Conservation (phyloP, 2,329 filamentous ascomycete species). For the Lachnellula hyalina region DNA sequence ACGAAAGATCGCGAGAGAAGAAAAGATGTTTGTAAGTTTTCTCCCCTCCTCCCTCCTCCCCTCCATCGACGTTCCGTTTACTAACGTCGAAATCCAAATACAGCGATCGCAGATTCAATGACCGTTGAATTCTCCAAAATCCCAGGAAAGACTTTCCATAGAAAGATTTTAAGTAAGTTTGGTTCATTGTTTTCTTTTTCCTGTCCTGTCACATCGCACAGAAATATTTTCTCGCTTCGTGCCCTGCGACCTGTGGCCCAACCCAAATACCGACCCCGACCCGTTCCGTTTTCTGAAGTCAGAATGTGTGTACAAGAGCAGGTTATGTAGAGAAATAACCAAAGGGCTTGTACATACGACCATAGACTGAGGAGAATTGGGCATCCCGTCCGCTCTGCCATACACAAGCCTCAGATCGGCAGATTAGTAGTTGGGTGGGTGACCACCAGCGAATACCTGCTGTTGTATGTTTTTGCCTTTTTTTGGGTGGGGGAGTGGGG, state of each 20-base stretch:
- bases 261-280: no score
- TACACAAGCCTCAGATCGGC: no score
- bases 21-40: conserved; percentile 44
- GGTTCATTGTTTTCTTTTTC: not conserved
- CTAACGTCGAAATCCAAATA: not conserved
- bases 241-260: not conserved
- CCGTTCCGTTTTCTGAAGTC: not conserved
- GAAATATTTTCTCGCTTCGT: not conserved
- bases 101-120: conserved; percentile 61
- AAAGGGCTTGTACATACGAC: conserved; percentile 1
- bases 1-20: conserved; percentile 58
- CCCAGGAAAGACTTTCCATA: conserved; percentile 73
- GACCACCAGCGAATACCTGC: conserved; percentile 27
- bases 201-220: not conserved
- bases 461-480: conserved; percentile 25
- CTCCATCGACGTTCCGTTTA: conserved; percentile 9
- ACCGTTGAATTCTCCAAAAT: conserved; percentile 70
- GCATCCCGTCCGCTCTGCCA: conserved; percentile 19
- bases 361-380: conserved; percentile 20
- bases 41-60: not conserved
- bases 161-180: conserved; percentile 65
- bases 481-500: no score
- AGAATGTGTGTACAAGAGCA: not conserved
- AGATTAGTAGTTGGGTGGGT: not conserved
- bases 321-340: conserved; percentile 2